Percentiles rank a stretch among this genome's conserved stretches.
phyloP scores from a whole-genome alignment of 2,329 filamentous ascomycete genomes.

The Kalmusia sp. region DNA sequence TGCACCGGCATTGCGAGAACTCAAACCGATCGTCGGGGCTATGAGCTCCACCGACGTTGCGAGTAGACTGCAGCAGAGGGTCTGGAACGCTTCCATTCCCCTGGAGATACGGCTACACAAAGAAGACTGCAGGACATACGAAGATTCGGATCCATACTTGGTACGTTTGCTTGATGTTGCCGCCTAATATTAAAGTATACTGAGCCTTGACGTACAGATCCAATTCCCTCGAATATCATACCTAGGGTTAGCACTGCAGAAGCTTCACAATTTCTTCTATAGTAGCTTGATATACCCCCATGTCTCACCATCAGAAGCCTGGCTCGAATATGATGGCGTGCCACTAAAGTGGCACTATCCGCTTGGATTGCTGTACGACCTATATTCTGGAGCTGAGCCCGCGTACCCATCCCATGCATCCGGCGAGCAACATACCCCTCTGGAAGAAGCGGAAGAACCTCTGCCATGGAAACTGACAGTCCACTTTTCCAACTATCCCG shows the following conservation, averaged over 20 bases:
- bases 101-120: constrained; percentile 66
- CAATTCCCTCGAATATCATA: constrained; percentile 72
- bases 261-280: constrained; percentile 68
- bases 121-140: constrained; percentile 66
- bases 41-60: constrained; percentile 43
- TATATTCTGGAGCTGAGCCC: constrained; percentile 67
- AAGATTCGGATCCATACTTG: constrained; percentile 67
- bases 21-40: constrained; percentile 4
- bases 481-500: constrained; percentile 66
- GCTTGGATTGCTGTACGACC: constrained; percentile 71
- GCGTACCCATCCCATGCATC: constrained; percentile 38
- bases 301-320: constrained; percentile 60
- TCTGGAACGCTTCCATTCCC: constrained; percentile 67
- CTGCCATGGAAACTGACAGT: constrained; percentile 70
- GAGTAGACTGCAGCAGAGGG: constrained; percentile 53
- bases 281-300: constrained; percentile 64
- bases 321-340: constrained; percentile 73
- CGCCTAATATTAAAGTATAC: constrained; percentile 3
- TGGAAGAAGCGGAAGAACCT: constrained; percentile 24
- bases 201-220: constrained; percentile 50
- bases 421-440: constrained; percentile 20
- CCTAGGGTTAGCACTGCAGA: constrained; percentile 69
- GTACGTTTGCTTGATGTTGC: constrained; percentile 45
- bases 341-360: constrained; percentile 77
- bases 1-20: background rate